Base-by-base conservation (phyloP, 148 eudicot genomes). In the Oxyria digyna region DNA sequence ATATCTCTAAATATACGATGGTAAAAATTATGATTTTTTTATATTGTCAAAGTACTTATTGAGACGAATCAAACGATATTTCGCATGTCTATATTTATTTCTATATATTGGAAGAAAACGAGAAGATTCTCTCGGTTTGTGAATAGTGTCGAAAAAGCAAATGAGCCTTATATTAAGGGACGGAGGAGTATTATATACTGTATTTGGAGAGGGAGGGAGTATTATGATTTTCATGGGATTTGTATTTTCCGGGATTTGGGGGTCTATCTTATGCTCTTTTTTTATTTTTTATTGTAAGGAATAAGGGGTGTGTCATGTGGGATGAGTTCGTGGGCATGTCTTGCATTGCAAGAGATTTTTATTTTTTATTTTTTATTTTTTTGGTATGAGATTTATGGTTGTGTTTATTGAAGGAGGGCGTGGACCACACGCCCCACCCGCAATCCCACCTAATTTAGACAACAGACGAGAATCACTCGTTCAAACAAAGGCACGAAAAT, bases 191-290 rank as follows among this genome's bases (percentile, higher is more conserved):
- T n/a, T n/a, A n/a, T n/a, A n/a, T n/a, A n/a, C n/a, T n/a, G n/a
- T n/a, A n/a, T n/a, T n/a, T n/a, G n/a, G n/a, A n/a, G n/a, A n/a
- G n/a, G n/a, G n/a, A n/a, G n/a, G n/a, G n/a, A n/a, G n/a, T n/a
- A n/a, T 54, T 33, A 17, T 71, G 67, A 73, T 78, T 67, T 73
- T 71, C 68, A 32, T 68, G 24, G 68, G 42, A 11, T 76, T 23
- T 38, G 52, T 20, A 33, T 70, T 74, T 74, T 71, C 79, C 75
- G 77, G 79, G 69, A 70, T 77, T 74, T 74, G 68, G 73, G 80
- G 78, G 68, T 70, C n/a, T n/a, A n/a, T n/a, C 69, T 71, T 35
- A 7, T 31, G 38, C 6, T n/a, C 32, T 24, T 21, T 50, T 9
- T 23, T 24, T 49, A 6, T 20, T 20, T 4, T 20, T 50, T 50